Percentiles rank a stretch among this genome's conserved stretches.
These are phyloP conservation scores for Lagerstroemia speciosa DNA, from an alignment of 345 rosid genomes.

Conservation along the genomic window DNA sequence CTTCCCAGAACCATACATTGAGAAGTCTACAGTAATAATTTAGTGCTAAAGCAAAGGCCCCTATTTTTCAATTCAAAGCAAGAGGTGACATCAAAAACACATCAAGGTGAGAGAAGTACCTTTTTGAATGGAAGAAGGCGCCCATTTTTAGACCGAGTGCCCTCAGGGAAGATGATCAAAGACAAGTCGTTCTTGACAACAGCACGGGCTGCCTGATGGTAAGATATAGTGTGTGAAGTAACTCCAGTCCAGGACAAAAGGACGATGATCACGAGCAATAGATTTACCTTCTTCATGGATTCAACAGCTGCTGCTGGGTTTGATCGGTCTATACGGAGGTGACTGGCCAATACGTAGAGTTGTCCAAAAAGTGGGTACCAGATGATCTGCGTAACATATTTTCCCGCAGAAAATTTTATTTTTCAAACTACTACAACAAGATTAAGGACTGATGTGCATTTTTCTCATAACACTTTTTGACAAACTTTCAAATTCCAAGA, in stretches of 20 bases:
- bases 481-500: not conserved
- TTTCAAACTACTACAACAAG: not conserved
- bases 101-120: conserved; percentile 16
- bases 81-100: not conserved
- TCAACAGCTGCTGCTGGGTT: conserved; percentile 32
- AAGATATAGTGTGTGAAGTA: not conserved
- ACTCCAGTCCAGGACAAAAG: not conserved
- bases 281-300: conserved; percentile 42
- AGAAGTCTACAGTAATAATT: not conserved
- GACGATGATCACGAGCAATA: not conserved
- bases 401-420: not conserved
- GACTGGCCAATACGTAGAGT: conserved; percentile 40
- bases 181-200: conserved; percentile 33
- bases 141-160: conserved; percentile 48
- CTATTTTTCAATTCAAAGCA: not conserved
- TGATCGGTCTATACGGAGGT: conserved; percentile 49
- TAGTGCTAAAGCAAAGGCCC: not conserved
- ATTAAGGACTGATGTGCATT: conserved; percentile 3
- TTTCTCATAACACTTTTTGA: not conserved
- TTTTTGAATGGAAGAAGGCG: conserved; percentile 44
- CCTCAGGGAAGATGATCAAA: conserved; percentile 47
- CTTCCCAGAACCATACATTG: no score
- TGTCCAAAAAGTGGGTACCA: conserved; percentile 54
- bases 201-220: conserved; percentile 11
- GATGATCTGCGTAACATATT: conserved; percentile 26